These are phyloP conservation scores for Globisporangium sylvaticum DNA, from an alignment of 352 stramenopile species.

Conservation along the genomic window DNA sequence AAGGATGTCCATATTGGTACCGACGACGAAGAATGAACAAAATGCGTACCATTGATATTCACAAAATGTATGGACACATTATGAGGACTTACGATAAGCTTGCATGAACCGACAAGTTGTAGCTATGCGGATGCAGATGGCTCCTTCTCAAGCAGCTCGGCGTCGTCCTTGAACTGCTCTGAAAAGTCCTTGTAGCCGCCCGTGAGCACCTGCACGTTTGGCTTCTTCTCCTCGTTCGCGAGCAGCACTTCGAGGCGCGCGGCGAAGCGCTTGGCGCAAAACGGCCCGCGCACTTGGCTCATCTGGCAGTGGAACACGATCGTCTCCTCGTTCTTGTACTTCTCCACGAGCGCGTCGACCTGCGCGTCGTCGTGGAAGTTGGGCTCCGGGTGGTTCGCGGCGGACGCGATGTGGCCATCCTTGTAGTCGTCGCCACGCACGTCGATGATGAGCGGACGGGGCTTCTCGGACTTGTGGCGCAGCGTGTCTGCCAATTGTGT, in stretches of 20 bases:
- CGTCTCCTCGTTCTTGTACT: conserved; percentile 50
- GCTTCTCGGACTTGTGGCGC: conserved; percentile 22
- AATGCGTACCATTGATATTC: background rate
- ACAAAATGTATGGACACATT: background rate
- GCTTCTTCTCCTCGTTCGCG: conserved; percentile 35
- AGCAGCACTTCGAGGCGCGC: conserved; percentile 44
- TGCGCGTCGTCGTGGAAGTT: conserved; percentile 74
- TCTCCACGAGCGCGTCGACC: conserved; percentile 65
- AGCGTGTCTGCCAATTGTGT: conserved; percentile 51
- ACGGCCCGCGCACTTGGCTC: conserved; percentile 76
- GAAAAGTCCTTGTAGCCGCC: conserved; percentile 69
- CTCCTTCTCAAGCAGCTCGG: conserved; percentile 44
- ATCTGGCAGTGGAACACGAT: conserved; percentile 88
- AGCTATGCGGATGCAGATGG: background rate
- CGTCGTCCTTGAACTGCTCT: conserved; percentile 51
- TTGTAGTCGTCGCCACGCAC: conserved; percentile 66
- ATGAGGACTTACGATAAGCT: background rate
- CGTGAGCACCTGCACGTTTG: conserved; percentile 60
- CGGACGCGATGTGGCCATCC: conserved; percentile 63
- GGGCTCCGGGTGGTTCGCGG: conserved; percentile 69
- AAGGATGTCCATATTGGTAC: too few relatives aligned
- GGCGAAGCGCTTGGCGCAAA: conserved; percentile 74
- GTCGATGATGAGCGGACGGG: conserved; percentile 56
- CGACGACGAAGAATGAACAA: background rate
- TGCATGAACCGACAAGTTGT: background rate